Base-by-base conservation (phyloP, 192 early-diverging fungal species). In the Coemansia brasiliensis region DNA sequence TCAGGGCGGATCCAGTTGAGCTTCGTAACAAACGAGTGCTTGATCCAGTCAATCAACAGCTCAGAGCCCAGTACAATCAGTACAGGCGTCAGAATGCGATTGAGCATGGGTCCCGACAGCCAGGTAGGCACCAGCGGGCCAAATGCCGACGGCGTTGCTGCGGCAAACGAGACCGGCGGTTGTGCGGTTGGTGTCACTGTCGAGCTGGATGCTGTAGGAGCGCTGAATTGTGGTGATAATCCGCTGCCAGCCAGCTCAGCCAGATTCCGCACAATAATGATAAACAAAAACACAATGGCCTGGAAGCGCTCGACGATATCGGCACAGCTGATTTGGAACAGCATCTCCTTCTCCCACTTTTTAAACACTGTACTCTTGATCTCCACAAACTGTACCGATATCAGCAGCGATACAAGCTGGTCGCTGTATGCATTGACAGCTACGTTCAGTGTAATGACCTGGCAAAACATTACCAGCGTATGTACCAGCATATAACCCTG, bases 221-320 rank as follows among this genome's bases (percentile, higher is more conserved):
- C 17, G 39, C 45, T 65, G 22, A 71, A 67, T 11, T 67, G 81
- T 7, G 87, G 83, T 35, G 85, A 87, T 4, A 84, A 80, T 5
- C 60, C 61, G 10, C 57, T 56, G 9, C 76, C 71, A 1, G 88
- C 83, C 18, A 99, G 79, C 69, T 99, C 94, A 15, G 96, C 83
- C 35, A 90, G 82, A 72, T 98, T 99, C 35, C 92, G 85, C 26
- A 93, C 62, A 3, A 90, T 93, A 58, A 98, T 97, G 57, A 98
- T 92, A 49, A 86, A 68, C 55, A 99, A 72, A 67, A 94, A 97
- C 5, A 91, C 84, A 1, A 84, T 83, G 10, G 94, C 80, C 67
- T 99, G 94, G 62, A 98, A 97, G 5, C 97, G 84, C 73, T 98
- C 95, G 5, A 97, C 94, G 39, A 98, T 92, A 77, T 99, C 96